Evolutionary conservation across 192 early-diverging fungal genomes (phyloP).

Genomic region (Coemansia sp.): DNA sequence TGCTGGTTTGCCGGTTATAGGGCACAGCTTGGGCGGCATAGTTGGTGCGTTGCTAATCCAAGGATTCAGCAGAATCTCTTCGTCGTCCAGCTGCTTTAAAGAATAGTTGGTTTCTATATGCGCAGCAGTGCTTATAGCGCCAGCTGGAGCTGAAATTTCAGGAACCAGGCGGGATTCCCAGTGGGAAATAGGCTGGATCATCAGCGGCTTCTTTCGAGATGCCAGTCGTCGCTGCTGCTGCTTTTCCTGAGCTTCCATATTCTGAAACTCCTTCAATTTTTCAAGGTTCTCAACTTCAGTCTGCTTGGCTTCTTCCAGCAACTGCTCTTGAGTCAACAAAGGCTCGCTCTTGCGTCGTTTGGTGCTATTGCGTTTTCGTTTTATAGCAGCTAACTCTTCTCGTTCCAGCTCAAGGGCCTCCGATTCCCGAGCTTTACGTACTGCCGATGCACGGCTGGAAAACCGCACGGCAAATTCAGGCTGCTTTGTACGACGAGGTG

Average conservation of each 20-base stretch:
- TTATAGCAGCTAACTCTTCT: slow-evolving; percentile 22
- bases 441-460: slow-evolving; percentile 37
- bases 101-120: slow-evolving; percentile 14
- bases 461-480: slow-evolving; percentile 27
- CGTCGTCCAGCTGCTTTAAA: slow-evolving; percentile 28
- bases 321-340: slow-evolving; percentile 42
- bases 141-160: background rate
- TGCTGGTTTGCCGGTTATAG: slow-evolving; percentile 43
- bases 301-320: slow-evolving; percentile 45
- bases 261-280: slow-evolving; percentile 36
- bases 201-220: slow-evolving; percentile 30
- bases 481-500: background rate
- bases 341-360: background rate
- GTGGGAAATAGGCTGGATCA: slow-evolving; percentile 44
- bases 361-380: slow-evolving; percentile 17
- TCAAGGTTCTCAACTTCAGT: slow-evolving; percentile 41
- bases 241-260: slow-evolving; percentile 42
- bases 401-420: slow-evolving; percentile 34
- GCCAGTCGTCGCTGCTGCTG: slow-evolving; percentile 19
- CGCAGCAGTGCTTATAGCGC: background rate
- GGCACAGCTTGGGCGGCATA: slow-evolving; percentile 28
- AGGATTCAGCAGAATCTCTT: slow-evolving; percentile 30
- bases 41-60: slow-evolving; percentile 17
- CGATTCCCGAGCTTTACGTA: slow-evolving; percentile 43
- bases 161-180: slow-evolving; percentile 16